Percentiles rank a stretch among this genome's conserved stretches.
These are phyloP conservation scores for Epichloe brachyelytri DNA, from an alignment of 2,329 filamentous ascomycete genomes.

Conservation along the genomic window DNA sequence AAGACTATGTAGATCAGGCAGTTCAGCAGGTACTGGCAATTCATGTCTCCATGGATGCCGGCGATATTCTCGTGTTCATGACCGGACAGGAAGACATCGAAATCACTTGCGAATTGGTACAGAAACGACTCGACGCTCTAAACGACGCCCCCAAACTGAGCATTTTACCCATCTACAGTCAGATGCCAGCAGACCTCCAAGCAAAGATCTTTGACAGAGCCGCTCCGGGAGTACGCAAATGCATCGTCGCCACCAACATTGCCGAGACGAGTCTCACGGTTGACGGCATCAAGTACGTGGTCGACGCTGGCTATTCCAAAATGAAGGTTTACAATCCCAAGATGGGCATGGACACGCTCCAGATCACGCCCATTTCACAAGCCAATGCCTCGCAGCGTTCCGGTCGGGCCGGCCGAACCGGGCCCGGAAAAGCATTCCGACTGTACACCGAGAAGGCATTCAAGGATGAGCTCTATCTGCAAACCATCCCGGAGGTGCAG, in stretches of 20 bases:
- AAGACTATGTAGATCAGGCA: constrained; percentile 94
- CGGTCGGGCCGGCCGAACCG: constrained; percentile 85
- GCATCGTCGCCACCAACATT: constrained; percentile 97
- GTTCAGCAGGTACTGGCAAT: constrained; percentile 94
- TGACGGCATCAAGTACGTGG: constrained; percentile 98
- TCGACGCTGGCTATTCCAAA: constrained; percentile 92
- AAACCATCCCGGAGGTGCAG: constrained; percentile 96
- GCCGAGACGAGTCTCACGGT: constrained; percentile 96
- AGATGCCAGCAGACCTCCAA: constrained; percentile 96
- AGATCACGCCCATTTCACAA: constrained; percentile 95
- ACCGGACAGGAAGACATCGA: constrained; percentile 98
- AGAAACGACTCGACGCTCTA: constrained; percentile 72
- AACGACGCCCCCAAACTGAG: constrained; percentile 92
- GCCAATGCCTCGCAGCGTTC: constrained; percentile 90
- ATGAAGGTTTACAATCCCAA: constrained; percentile 97
- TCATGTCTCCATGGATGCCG: constrained; percentile 83
- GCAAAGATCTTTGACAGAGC: constrained; percentile 96
- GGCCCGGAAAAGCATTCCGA: constrained; percentile 88
- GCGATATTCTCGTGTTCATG: constrained; percentile 98
- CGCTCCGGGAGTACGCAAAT: constrained; percentile 80
- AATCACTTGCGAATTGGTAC: constrained; percentile 83
- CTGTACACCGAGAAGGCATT: constrained; percentile 91
- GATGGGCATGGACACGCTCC: constrained; percentile 98
- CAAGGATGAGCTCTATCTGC: constrained; percentile 90
- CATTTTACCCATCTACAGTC: constrained; percentile 95